Evolutionary conservation across 202 grass and related monocot genomes (phyloP).

Genomic region (Saccharum hybrid): DNA sequence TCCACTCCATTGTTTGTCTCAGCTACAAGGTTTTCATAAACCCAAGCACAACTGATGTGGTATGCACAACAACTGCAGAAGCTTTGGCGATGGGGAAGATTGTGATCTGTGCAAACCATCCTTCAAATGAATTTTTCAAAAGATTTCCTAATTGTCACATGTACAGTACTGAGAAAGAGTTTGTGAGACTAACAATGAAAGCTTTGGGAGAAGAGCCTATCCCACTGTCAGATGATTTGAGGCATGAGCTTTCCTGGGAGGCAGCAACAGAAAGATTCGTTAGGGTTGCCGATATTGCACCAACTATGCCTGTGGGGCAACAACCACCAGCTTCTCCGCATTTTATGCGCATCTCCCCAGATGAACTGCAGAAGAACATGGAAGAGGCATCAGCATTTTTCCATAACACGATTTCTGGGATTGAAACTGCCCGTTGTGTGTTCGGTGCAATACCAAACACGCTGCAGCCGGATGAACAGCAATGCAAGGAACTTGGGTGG

Average conservation of each 20-base stretch:
- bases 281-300: conserved; percentile 59
- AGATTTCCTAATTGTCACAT: conserved; percentile 90
- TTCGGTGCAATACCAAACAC: conserved; percentile 92
- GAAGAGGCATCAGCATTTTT: conserved; percentile 82
- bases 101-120: conserved; percentile 86
- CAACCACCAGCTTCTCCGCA: conserved; percentile 40
- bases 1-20: conserved; percentile 34
- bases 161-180: conserved; percentile 73
- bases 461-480: conserved; percentile 83
- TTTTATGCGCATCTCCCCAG: conserved; percentile 65
- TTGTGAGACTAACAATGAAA: conserved; percentile 71
- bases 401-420: conserved; percentile 77
- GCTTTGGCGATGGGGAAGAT: conserved; percentile 96
- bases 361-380: conserved; percentile 70
- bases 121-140: conserved; percentile 96
- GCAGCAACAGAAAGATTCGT: conserved; percentile 89
- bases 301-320: conserved; percentile 21
- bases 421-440: conserved; percentile 72
- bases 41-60: conserved; percentile 93
- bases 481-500: conserved; percentile 78
- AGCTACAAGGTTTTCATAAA: conserved; percentile 99
- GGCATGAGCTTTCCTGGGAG: conserved; percentile 92
- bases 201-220: conserved; percentile 64
- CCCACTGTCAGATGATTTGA: conserved; percentile 65
- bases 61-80: conserved; percentile 96